Evolutionary conservation across 768 basidiomycete species (phyloP).

Genomic region (Boletus vermiculosoides): DNA sequence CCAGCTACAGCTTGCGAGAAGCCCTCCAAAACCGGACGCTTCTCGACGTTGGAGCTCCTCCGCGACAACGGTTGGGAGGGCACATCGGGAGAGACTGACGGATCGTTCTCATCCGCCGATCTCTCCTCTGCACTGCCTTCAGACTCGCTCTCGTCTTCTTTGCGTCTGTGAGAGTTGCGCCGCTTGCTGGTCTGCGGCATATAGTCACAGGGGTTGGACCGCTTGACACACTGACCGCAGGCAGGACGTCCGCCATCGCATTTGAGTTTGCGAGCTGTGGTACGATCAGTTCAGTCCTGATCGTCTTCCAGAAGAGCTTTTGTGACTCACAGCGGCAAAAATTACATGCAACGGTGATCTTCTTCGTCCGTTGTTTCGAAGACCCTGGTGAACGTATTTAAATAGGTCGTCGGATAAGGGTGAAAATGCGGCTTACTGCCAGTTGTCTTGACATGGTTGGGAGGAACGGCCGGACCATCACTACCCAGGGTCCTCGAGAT

Average conservation of each 20-base stretch:
- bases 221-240: constrained; percentile 78
- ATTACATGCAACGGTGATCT: constrained; percentile 88
- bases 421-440: constrained; percentile 37
- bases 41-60: constrained; percentile 37
- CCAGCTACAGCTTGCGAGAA: constrained; percentile 32
- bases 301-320: constrained; percentile 11
- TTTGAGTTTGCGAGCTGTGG: constrained; percentile 79
- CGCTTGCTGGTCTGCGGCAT: constrained; percentile 71
- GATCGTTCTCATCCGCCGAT: constrained; percentile 48
- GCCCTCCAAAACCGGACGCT: constrained; percentile 33
- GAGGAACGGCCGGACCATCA: constrained; percentile 33
- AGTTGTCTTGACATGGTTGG: constrained; percentile 33
- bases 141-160: constrained; percentile 54
- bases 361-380: constrained; percentile 70
- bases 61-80: constrained; percentile 35
- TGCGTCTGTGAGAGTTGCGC: constrained; percentile 61
- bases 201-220: constrained; percentile 77
- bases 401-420: constrained; percentile 11
- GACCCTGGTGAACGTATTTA: constrained; percentile 42
- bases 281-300: constrained; percentile 21
- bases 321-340: constrained; percentile 79
- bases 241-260: constrained; percentile 85
- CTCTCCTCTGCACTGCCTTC: constrained; percentile 65
- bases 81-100: constrained; percentile 58
- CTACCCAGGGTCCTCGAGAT: constrained; percentile 37